phyloP scores from a whole-genome alignment of 2,329 filamentous ascomycete genomes.

The Stagonosporopsis cucurbitacearum region DNA sequence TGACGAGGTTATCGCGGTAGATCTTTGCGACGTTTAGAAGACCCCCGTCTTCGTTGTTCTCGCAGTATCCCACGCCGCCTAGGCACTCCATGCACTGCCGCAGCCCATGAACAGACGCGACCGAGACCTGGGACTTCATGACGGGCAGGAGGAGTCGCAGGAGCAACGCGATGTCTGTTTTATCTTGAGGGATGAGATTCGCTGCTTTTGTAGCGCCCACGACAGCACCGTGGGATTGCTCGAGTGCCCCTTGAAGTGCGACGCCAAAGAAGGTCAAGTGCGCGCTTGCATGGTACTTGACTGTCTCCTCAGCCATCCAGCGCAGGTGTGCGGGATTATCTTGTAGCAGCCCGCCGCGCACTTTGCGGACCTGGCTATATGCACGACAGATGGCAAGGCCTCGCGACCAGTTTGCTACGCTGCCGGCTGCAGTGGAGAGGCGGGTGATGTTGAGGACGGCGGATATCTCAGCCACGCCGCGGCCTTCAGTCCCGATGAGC shows the following conservation, averaged over 20 bases:
- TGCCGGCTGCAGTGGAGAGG: slow-evolving; percentile 62
- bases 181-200: slow-evolving; percentile 31
- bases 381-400: slow-evolving; percentile 64
- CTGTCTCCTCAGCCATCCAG: slow-evolving; percentile 63
- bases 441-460: slow-evolving; percentile 72
- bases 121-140: slow-evolving; percentile 36
- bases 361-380: slow-evolving; percentile 64
- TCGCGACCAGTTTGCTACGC: slow-evolving; percentile 61
- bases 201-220: slow-evolving; percentile 28
- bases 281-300: slow-evolving; percentile 64
- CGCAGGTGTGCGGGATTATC: slow-evolving; percentile 64
- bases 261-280: slow-evolving; percentile 63
- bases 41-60: slow-evolving; percentile 64
- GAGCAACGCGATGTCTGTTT: slow-evolving; percentile 18
- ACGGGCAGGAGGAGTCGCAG: slow-evolving; percentile 36
- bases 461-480: slow-evolving; percentile 71
- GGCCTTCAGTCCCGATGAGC: slow-evolving; percentile 70
- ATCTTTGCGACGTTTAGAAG: slow-evolving; percentile 69
- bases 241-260: slow-evolving; percentile 62
- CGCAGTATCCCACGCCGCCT: slow-evolving; percentile 70
- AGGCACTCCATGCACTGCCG: slow-evolving; percentile 67
- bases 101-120: slow-evolving; percentile 55
- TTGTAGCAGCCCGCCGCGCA: slow-evolving; percentile 56
- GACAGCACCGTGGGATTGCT: slow-evolving; percentile 50
- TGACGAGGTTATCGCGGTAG: slow-evolving; percentile 68